Percentiles rank a stretch among this genome's conserved stretches.
Conservation (phyloP, 2,329 filamentous ascomycete genomes). For the Microascus cirrosus region DNA sequence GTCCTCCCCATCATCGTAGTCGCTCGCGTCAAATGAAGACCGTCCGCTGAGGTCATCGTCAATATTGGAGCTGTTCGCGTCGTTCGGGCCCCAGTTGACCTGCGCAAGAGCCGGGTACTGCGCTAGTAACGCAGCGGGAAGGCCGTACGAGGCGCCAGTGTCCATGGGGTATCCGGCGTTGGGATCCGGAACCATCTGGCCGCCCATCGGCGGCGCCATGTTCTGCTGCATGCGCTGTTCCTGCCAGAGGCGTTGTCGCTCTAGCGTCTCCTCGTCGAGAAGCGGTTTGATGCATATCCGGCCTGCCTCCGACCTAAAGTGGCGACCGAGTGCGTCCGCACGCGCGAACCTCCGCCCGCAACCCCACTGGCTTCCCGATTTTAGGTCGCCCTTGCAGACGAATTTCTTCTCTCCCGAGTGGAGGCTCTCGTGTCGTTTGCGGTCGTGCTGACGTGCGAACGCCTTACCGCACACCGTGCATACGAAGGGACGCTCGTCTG, state of each 20-base stretch:
- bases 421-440: conserved; percentile 91
- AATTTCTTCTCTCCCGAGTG: conserved; percentile 99
- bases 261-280: conserved; percentile 83
- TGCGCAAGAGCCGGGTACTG: conserved; percentile 91
- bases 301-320: conserved; percentile 92
- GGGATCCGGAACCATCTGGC: conserved; percentile 47
- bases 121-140: conserved; percentile 80
- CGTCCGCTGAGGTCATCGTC: conserved; percentile 69
- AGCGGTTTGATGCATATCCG: conserved; percentile 96
- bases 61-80: conserved; percentile 54
- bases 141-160: conserved; percentile 45
- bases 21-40: conserved; percentile 73
- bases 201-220: conserved; percentile 47
- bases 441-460: conserved; percentile 93
- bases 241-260: conserved; percentile 64
- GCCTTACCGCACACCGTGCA: conserved; percentile 96
- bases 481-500: conserved; percentile 92
- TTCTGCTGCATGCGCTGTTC: conserved; percentile 60
- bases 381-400: conserved; percentile 85
- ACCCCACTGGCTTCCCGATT: conserved; percentile 76
- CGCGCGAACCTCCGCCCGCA: conserved; percentile 89
- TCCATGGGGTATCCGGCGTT: conserved; percentile 48
- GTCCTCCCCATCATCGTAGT: conserved; percentile 65
- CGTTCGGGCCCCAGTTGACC: conserved; percentile 63
- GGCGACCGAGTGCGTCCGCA: conserved; percentile 84